phyloP scores from a whole-genome alignment of 1,284 basidiomycete genomes.

The Fistulina hepatica region DNA sequence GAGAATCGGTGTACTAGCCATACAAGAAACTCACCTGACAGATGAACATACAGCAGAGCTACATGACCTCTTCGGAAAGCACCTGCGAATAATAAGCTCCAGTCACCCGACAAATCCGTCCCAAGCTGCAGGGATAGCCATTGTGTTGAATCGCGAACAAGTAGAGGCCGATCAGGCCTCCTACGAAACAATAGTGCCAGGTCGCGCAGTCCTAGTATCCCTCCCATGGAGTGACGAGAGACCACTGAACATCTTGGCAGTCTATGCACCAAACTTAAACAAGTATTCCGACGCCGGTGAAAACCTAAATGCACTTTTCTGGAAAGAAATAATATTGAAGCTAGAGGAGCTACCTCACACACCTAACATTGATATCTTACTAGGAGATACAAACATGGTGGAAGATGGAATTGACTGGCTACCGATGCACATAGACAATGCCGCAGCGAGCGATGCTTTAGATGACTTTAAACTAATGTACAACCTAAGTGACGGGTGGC shows the following conservation, averaged over 20 bases:
- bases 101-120: not conserved
- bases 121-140: slow-evolving; percentile 6
- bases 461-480: not conserved
- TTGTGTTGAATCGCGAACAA: slow-evolving; percentile 7
- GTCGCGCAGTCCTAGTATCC: slow-evolving; percentile 3
- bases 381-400: slow-evolving; percentile 5
- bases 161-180: not conserved
- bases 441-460: not conserved
- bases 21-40: slow-evolving; percentile 1
- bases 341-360: not conserved
- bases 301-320: not conserved
- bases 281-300: slow-evolving; percentile 13
- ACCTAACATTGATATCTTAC: not conserved
- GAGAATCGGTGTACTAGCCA: not conserved
- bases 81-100: slow-evolving; percentile 4
- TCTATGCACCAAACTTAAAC: slow-evolving; percentile 7
- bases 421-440: not conserved
- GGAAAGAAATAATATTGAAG: too few species aligned
- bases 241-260: not conserved
- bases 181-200: not conserved
- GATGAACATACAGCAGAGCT: not conserved
- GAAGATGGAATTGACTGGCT: slow-evolving; percentile 6
- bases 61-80: not conserved
- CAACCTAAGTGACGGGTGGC: slow-evolving; percentile 4
- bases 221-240: not conserved